Percentiles rank a stretch among this genome's conserved stretches.
These are phyloP conservation scores for Ceratocystis variospora DNA, from an alignment of 2,329 filamentous ascomycete species.

Conservation along the genomic window DNA sequence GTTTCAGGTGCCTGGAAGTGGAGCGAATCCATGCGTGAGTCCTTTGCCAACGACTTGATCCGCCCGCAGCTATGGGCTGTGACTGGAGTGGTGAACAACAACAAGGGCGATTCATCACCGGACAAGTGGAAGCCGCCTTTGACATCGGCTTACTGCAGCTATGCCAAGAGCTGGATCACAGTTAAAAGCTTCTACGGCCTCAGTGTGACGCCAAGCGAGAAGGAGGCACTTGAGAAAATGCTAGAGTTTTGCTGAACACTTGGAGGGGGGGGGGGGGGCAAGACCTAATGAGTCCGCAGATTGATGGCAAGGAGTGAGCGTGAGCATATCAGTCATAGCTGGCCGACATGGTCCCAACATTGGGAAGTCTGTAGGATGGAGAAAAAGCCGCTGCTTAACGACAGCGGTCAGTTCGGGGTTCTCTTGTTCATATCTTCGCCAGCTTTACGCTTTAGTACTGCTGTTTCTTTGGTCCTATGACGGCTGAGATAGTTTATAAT, in stretches of 20 bases:
- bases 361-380: too few relatives aligned
- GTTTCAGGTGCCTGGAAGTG: slow-evolving; percentile 58
- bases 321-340: background rate
- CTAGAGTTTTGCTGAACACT: slow-evolving; percentile 43
- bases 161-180: slow-evolving; percentile 61
- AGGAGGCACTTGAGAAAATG: slow-evolving; percentile 51
- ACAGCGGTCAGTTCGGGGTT: background rate
- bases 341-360: too few relatives aligned
- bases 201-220: slow-evolving; percentile 58
- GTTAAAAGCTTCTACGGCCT: slow-evolving; percentile 63
- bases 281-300: background rate
- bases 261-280: too few relatives aligned
- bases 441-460: background rate
- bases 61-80: slow-evolving; percentile 68
- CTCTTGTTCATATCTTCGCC: background rate
- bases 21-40: slow-evolving; percentile 52
- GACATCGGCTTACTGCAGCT: slow-evolving; percentile 59
- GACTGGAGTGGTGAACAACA: slow-evolving; percentile 60
- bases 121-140: slow-evolving; percentile 65
- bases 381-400: background rate
- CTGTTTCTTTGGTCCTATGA: background rate
- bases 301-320: background rate
- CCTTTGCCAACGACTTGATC: slow-evolving; percentile 64
- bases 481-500: background rate
- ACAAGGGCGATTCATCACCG: slow-evolving; percentile 60